Base-by-base conservation (phyloP, 1,139 yeast species). In the Geotrichum aggregatum region DNA sequence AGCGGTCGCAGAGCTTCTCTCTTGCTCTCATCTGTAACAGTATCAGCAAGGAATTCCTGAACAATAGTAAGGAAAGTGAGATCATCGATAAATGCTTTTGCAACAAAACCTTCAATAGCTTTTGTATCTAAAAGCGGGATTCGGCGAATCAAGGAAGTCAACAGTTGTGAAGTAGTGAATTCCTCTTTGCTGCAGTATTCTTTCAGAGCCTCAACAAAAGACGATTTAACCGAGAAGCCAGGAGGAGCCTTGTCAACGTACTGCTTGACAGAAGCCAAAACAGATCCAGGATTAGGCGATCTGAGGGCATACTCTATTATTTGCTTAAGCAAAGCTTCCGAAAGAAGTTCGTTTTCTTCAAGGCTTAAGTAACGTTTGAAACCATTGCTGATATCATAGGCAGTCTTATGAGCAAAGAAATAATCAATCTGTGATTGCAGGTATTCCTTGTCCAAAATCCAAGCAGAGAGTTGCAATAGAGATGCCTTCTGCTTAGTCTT, bases 41-140 rank as follows among this genome's bases (percentile, higher is more conserved):
- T 18, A 8, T 39, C 43, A 14, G 13, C 38, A 2, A 49, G 38
- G 8, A 47, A 51, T 16, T 50, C 54, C 11, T 34, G 40, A 2
- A 49, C 51, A 44, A 51, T 50, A 3, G 56, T 45, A 33, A 54
- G 38, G 24, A 51, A 54, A 1, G 56, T 54, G 16, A 48, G 42
- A 24, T 54, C 53, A 21, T 54, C 56, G 14, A 54, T 47, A 28
- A 35, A 45, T 18, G 48, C 35, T 33, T 47, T 49, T n/a, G 41
- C 39, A 14, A 50, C 49, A 49, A 54, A 51, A 11, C 41, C 47
- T 8, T 45, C 49, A 38, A 54, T 44, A 10, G 42, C 43, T 14
- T 48, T 22, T 10, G 52, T 18, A 16, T 54, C 54, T n/a, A 40
- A 14, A 3, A 44, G 19, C 3, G 56, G 53, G 14, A 54, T 33